phyloP scores from a whole-genome alignment of 768 basidiomycete species.

The Crucibulum laeve region DNA sequence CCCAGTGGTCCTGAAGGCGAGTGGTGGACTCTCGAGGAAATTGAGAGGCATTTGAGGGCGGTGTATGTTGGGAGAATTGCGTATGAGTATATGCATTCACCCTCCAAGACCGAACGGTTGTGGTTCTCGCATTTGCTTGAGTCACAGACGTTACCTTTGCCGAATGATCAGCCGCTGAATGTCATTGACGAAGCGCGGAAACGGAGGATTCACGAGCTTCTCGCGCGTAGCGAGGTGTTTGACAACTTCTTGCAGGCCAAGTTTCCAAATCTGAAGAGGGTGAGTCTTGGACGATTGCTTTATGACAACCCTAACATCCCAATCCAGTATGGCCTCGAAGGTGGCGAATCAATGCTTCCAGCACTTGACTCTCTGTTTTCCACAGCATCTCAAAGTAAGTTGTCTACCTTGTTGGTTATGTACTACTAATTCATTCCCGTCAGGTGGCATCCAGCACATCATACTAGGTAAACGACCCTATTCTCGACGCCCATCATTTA shows the following conservation, averaged over 20 bases:
- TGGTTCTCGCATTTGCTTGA: slow-evolving; percentile 91
- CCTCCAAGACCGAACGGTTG: slow-evolving; percentile 77
- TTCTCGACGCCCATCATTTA: background rate
- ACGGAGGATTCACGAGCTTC: slow-evolving; percentile 58
- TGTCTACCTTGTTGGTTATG: background rate
- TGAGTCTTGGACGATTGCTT: slow-evolving; percentile 14
- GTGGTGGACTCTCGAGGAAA: slow-evolving; percentile 68
- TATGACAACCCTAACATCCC: background rate
- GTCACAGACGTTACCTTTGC: slow-evolving; percentile 39
- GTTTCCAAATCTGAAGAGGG: slow-evolving; percentile 83
- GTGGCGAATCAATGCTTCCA: slow-evolving; percentile 91
- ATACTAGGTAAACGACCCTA: slow-evolving; percentile 40
- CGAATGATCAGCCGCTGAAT: slow-evolving; percentile 25
- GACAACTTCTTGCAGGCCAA: slow-evolving; percentile 84
- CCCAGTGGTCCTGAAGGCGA: slow-evolving; percentile 19
- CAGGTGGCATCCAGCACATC: slow-evolving; percentile 64
- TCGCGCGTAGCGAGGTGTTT: slow-evolving; percentile 75
- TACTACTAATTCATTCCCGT: background rate
- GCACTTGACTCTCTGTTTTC: slow-evolving; percentile 77
- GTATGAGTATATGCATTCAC: slow-evolving; percentile 91
- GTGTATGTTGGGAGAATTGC: slow-evolving; percentile 85
- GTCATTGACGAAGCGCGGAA: slow-evolving; percentile 32
- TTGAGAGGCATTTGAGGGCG: slow-evolving; percentile 61
- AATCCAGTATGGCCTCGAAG: slow-evolving; percentile 78
- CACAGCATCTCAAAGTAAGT: slow-evolving; percentile 53